Conservation (phyloP, 1,139 yeast genomes). For the Yamadazyma siamensis region DNA sequence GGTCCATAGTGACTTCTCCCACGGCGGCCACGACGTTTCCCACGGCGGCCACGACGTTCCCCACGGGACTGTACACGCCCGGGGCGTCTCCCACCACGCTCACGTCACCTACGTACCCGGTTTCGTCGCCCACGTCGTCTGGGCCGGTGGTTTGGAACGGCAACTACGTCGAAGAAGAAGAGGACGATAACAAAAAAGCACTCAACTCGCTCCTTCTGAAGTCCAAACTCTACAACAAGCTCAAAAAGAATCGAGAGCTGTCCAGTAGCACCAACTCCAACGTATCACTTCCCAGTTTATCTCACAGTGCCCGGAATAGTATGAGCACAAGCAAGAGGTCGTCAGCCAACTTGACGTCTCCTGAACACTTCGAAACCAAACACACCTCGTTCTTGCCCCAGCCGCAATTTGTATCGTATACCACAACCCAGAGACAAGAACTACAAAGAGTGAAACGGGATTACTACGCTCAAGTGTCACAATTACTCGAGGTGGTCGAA, state of each 20-base stretch:
- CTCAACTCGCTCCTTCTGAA: slow-evolving; percentile 34
- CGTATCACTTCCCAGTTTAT: slow-evolving; percentile 14
- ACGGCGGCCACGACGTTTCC: background rate
- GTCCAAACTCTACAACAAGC: slow-evolving; percentile 34
- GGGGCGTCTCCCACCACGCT: background rate
- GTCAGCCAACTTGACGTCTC: slow-evolving; percentile 9
- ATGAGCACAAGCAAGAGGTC: slow-evolving; percentile 16
- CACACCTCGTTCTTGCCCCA: slow-evolving; percentile 7
- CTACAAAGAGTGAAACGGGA: slow-evolving; percentile 34
- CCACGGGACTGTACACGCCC: background rate
- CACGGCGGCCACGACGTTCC: background rate
- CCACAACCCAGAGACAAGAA: slow-evolving; percentile 27
- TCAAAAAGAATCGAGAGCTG: slow-evolving; percentile 41
- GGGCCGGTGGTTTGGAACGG: background rate
- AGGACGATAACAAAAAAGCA: slow-evolving; percentile 21
- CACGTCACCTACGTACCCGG: background rate
- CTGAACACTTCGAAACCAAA: slow-evolving; percentile 9
- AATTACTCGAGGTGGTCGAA: slow-evolving; percentile 17
- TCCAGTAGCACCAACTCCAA: slow-evolving; percentile 28
- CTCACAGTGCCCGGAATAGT: slow-evolving; percentile 13
- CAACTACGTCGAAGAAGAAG: slow-evolving; percentile 11
- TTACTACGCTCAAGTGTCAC: slow-evolving; percentile 30
- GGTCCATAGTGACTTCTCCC: slow-evolving; percentile 15
- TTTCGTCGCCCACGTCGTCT: background rate
- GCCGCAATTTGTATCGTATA: slow-evolving; percentile 11